These are phyloP conservation scores for Chaetomium tenue DNA, from an alignment of 495 filamentous ascomycete species.

Conservation along the genomic window DNA sequence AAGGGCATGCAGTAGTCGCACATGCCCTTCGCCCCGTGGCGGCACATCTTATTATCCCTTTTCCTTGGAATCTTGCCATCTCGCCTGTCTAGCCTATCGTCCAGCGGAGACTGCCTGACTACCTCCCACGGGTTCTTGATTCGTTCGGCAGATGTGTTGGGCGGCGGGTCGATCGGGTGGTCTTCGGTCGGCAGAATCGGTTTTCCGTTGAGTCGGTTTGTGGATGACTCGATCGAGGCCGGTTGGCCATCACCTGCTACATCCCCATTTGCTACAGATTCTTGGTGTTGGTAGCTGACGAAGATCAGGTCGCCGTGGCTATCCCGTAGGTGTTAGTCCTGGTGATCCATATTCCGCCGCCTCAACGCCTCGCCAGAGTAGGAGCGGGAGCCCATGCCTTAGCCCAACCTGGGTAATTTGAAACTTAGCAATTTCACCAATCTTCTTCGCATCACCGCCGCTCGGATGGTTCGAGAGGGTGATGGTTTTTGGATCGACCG, in stretches of 20 bases:
- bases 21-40: constrained; percentile 95
- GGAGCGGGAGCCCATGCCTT: constrained; percentile 48
- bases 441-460: constrained; percentile 66
- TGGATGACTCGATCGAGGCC: constrained; percentile 44
- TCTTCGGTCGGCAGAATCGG: constrained; percentile 69
- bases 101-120: constrained; percentile 79
- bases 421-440: constrained; percentile 65
- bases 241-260: constrained; percentile 39
- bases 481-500: constrained; percentile 71
- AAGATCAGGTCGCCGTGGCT: constrained; percentile 93
- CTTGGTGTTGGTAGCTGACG: constrained; percentile 65
- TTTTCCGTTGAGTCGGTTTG: constrained; percentile 72
- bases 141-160: constrained; percentile 55
- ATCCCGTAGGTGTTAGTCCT: constrained; percentile 20
- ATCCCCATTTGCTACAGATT: constrained; percentile 32
- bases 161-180: constrained; percentile 58
- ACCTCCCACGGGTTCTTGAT: constrained; percentile 93
- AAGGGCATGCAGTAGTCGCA: constrained; percentile 99
- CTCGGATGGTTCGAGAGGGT: constrained; percentile 76
- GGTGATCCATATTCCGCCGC: neutral
- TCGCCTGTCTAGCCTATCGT: constrained; percentile 79
- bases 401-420: constrained; percentile 69
- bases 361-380: neutral
- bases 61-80: constrained; percentile 88
- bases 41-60: constrained; percentile 83